Evolutionary conservation across 2,329 filamentous ascomycete genomes (phyloP), one percentile per base, ranked within the genome.

Genomic region (Fusarium compactum): DNA sequence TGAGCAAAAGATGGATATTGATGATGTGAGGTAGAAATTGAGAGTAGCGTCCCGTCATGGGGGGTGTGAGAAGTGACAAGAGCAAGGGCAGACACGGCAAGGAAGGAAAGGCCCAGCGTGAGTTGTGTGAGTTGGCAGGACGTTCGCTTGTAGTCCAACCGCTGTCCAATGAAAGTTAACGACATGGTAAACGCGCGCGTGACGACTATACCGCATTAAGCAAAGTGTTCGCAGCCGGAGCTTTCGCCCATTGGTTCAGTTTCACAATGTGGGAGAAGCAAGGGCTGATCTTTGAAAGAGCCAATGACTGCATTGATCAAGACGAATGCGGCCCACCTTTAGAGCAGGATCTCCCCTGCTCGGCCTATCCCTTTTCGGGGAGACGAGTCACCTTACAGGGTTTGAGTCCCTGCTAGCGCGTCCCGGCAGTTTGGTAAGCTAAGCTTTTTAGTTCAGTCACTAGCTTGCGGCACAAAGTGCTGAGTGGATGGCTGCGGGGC

Each of bases 391-490:
- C 54, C 41, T 61, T 12, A 14, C 62, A 65, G 43, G 59, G 47
- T 34, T 51, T 1, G 6, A 27, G 4, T 16, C 41, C 67, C 47
- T 73, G 40, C 76, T 81, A 81, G 80, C 75, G 78, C 69, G 74
- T 77, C 76, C 65, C 80, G 80, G 72, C 76, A 79, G 69, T 69
- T 71, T 78, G 80, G 80, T 76, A 79, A 72, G 74, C 79, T 75
- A 78, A 73, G 56, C 54, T 60, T 69, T 71, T 32, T 60, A 71
- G 69, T 34, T 41, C 16, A 15, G 6, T 41, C 11, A 20, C 59
- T 70, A 67, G 67, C 55, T 38, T 73, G 65, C 69, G 61, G 52
- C 63, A 24, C 65, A 65, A 59, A 41, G 40, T 60, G 58, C 58
- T 77, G 70, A 79, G 55, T 79, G 78, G 78, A 58, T 71, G 65